phyloP scores from a whole-genome alignment of 129 eudicot genomes.

The Oenanthe sinensis region DNA sequence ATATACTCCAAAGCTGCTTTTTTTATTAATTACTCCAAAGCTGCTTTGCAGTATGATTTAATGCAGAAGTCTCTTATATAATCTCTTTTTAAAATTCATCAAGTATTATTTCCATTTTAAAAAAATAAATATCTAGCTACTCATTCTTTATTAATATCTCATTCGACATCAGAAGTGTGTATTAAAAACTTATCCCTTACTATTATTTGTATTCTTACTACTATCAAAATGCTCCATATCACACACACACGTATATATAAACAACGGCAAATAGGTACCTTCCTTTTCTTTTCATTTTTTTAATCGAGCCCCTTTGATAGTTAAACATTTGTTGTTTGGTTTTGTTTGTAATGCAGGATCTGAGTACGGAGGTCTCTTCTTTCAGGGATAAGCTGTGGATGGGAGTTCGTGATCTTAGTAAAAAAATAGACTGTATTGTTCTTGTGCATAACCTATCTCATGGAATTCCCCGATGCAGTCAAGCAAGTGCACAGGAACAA shows the following conservation, averaged over 20 bases:
- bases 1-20: background rate
- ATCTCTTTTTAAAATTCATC: background rate
- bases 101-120: background rate
- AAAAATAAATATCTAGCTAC: background rate
- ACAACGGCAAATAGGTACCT: background rate
- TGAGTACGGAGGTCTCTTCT: constrained; percentile 60
- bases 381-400: constrained; percentile 81
- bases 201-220: background rate
- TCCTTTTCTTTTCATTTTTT: background rate
- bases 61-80: background rate
- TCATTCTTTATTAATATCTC: background rate
- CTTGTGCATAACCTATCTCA: constrained; percentile 91
- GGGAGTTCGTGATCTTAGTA: constrained; percentile 83
- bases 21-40: background rate
- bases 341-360: constrained; percentile 44
- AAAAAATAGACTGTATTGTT: constrained; percentile 76
- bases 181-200: background rate
- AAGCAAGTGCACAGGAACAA: constrained; percentile 38
- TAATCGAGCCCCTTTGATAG: background rate
- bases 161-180: background rate
- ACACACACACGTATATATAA: background rate
- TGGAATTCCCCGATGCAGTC: constrained; percentile 59
- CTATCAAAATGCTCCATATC: background rate
- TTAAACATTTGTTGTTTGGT: background rate
- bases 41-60: background rate